Conservation (phyloP, 306 rosid species). For the Vigna unguiculata region DNA sequence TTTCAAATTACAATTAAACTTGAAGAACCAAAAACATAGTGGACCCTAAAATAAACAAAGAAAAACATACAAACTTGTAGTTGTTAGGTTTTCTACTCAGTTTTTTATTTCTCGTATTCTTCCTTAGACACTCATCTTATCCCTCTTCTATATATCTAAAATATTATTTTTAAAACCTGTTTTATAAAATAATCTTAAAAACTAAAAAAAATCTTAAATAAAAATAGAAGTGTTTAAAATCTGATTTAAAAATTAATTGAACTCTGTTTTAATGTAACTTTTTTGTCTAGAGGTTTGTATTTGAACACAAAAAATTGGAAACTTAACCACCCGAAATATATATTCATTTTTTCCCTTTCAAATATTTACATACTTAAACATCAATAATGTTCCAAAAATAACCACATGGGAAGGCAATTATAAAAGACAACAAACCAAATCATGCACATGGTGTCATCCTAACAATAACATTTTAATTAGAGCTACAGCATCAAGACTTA, state of each 20-base stretch:
- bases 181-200: background rate
- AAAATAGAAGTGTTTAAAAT: background rate
- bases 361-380: background rate
- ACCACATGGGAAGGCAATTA: slow-evolving; percentile 2
- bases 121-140: background rate
- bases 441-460: slow-evolving; percentile 25
- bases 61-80: background rate
- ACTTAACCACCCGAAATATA: background rate
- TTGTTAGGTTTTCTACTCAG: background rate
- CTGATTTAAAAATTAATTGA: background rate
- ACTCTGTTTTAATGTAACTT: background rate
- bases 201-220: background rate
- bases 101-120: background rate
- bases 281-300: background rate
- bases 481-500: slow-evolving; percentile 42
- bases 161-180: background rate
- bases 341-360: background rate
- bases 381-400: slow-evolving; percentile 3
- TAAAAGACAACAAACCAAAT: slow-evolving; percentile 1
- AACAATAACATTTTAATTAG: slow-evolving; percentile 14
- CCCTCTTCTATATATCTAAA: background rate
- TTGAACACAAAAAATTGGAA: background rate
- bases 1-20: no score
- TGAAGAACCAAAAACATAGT: no score
- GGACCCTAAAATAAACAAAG: no score